Conservation (phyloP, 176 grass and related monocot species). For the Hordeum marinum region DNA sequence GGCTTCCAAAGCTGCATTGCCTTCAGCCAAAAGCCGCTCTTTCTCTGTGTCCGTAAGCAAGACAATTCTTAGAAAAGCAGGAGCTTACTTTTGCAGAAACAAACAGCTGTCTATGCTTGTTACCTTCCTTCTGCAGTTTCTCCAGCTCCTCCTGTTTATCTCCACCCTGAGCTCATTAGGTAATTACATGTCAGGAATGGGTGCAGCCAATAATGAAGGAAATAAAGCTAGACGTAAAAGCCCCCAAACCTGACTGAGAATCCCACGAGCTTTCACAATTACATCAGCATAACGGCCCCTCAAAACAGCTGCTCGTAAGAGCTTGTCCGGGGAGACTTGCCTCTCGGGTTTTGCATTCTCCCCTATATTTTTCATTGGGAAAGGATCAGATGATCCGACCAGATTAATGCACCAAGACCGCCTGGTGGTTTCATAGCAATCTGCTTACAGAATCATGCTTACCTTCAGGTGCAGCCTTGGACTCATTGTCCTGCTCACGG, state of each 20-base stretch:
- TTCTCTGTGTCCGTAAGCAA: constrained; percentile 53
- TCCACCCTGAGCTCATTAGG: constrained; percentile 52
- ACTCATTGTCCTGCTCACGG: constrained; percentile 48
- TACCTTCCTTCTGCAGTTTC: constrained; percentile 92
- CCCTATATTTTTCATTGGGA: constrained; percentile 66
- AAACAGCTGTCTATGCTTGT: background rate
- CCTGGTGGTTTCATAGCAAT: constrained; percentile 35
- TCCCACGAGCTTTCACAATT: constrained; percentile 82
- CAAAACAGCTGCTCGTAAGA: constrained; percentile 73
- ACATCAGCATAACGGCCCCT: constrained; percentile 79
- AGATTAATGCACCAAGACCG: constrained; percentile 36
- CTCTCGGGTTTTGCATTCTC: constrained; percentile 58
- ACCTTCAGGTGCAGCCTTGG: constrained; percentile 68
- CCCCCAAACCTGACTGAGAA: constrained; percentile 61
- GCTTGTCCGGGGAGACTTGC: constrained; percentile 73
- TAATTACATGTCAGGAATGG: background rate
- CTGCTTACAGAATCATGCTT: constrained; percentile 76
- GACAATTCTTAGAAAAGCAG: background rate
- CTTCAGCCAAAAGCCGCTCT: constrained; percentile 78
- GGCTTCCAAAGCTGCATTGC: constrained; percentile 87
- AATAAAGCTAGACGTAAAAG: background rate
- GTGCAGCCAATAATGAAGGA: background rate
- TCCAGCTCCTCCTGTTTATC: constrained; percentile 88
- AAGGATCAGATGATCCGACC: constrained; percentile 62
- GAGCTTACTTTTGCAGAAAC: background rate